These are phyloP conservation scores for Penicillium crystallinum DNA, from an alignment of 495 filamentous ascomycete genomes.

Conservation along the genomic window DNA sequence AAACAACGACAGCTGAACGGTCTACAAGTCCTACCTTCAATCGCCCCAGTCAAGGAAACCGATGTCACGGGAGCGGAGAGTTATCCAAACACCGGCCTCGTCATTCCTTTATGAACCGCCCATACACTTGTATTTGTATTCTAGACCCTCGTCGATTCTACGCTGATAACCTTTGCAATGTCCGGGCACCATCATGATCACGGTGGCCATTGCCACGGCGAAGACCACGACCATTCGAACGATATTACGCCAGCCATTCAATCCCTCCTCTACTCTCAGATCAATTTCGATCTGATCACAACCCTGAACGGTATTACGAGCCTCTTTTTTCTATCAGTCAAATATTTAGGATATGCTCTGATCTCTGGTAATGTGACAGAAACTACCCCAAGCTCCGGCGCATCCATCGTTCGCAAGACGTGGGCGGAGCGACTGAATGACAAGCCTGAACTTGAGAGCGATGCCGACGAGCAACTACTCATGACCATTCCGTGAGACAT, in stretches of 20 bases:
- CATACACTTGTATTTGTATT: background rate
- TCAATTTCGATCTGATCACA: constrained; percentile 79
- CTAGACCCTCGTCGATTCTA: background rate
- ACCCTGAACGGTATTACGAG: constrained; percentile 64
- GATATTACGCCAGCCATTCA: constrained; percentile 88
- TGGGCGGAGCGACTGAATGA: constrained; percentile 73
- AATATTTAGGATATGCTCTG: background rate
- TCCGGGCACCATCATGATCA: constrained; percentile 43
- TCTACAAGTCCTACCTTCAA: background rate
- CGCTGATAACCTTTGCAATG: constrained; percentile 18
- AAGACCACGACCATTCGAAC: constrained; percentile 74
- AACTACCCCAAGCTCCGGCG: constrained; percentile 57
- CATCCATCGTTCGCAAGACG: constrained; percentile 77
- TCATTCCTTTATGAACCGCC: background rate
- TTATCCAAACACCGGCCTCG: background rate
- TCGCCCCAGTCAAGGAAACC: constrained; percentile 1
- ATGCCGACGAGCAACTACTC: constrained; percentile 88
- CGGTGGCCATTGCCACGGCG: constrained; percentile 38
- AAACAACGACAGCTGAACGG: background rate
- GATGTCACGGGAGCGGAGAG: constrained; percentile 23
- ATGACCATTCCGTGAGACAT: constrained; percentile 79
- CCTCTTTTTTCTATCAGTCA: background rate
- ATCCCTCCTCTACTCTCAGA: constrained; percentile 81
- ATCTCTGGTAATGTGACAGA: constrained; percentile 32
- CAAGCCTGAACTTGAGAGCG: constrained; percentile 72